These are phyloP conservation scores for Lonicera japonica DNA, from an alignment of 129 eudicot species.

Conservation along the genomic window DNA sequence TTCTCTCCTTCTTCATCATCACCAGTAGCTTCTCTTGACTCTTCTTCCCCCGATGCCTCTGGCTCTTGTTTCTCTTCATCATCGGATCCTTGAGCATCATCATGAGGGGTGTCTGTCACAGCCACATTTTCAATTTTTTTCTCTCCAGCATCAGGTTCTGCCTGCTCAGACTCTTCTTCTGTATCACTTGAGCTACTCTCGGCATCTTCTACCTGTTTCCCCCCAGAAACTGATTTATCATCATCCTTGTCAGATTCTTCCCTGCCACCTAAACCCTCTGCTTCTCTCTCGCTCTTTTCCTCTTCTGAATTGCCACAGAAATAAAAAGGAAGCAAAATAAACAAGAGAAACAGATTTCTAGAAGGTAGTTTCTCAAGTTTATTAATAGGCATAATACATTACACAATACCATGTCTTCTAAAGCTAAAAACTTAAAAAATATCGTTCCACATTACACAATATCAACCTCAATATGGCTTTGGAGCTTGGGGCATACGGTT, in stretches of 20 bases:
- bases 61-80: constrained; percentile 22
- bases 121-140: constrained; percentile 23
- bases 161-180: constrained; percentile 32
- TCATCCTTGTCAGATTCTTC: constrained; percentile 13
- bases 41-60: constrained; percentile 21
- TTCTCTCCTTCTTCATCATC: constrained; percentile 8
- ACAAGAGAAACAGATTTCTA: background rate
- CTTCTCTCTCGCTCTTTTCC: constrained; percentile 27
- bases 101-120: too few species aligned
- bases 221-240: constrained; percentile 18
- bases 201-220: constrained; percentile 36
- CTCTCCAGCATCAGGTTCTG: constrained; percentile 22
- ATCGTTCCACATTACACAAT: background rate
- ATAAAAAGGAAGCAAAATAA: background rate
- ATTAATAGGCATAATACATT: background rate
- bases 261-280: constrained; percentile 7
- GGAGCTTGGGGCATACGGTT: background rate
- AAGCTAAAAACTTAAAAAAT: too few species aligned
- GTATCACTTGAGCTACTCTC: constrained; percentile 46
- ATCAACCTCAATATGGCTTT: too few species aligned
- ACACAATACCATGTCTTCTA: background rate
- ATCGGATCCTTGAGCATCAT: constrained; percentile 13
- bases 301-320: constrained; percentile 25
- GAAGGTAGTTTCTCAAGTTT: background rate
- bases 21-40: constrained; percentile 11